Evolutionary conservation across 495 filamentous ascomycete genomes (phyloP), one percentile per base, ranked within the genome.

Genomic region (Podospora anserina): DNA sequence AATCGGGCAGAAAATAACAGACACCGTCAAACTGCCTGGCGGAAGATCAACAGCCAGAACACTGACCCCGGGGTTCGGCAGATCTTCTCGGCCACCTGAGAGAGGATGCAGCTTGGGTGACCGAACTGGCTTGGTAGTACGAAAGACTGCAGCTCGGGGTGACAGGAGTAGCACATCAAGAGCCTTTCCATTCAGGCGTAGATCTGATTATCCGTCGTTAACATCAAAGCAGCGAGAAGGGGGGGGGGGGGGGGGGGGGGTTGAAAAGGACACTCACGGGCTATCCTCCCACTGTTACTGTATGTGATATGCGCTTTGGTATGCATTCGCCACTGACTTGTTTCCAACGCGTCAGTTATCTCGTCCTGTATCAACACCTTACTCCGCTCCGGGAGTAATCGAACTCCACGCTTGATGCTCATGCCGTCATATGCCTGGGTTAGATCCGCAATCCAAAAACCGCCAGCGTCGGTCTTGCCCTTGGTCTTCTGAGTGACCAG

Each of bases 271-370:
- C 23, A 60, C 64, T 59, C 59, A 66, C 64, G 54, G 32, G 64
- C 64, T 5, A 4, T 59, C 32, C 53, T 66, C 1, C 64, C 64
- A 18, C 64, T 57, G 20, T 59, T 16, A 32, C 64, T 66, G 18
- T 66, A 66, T 9, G 53, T 58, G 19, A 66, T 66, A 19, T 27
- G 28, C 5, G 64, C 64, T 4, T 39, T 30, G 27, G 64, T 66
- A 59, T 66, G 64, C 64, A 66, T 66, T 20, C 64, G 18, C 64
- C 64, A 66, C 28, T 66, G 64, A 32, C 64, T 66, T 13, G n/a
- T 27, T 9, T 19, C 27, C 15, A 18, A 11, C 11, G 54, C n/a
- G 5, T 20, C 26, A 3, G 7, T 57, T 15, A 66, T 66, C 64
- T 66, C 64, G 27, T 66, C 64, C n/a, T 66, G 64, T 3, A 66